These are phyloP conservation scores for Kappamyces sp. DNA, from an alignment of 192 early-diverging fungal species.

Conservation along the genomic window DNA sequence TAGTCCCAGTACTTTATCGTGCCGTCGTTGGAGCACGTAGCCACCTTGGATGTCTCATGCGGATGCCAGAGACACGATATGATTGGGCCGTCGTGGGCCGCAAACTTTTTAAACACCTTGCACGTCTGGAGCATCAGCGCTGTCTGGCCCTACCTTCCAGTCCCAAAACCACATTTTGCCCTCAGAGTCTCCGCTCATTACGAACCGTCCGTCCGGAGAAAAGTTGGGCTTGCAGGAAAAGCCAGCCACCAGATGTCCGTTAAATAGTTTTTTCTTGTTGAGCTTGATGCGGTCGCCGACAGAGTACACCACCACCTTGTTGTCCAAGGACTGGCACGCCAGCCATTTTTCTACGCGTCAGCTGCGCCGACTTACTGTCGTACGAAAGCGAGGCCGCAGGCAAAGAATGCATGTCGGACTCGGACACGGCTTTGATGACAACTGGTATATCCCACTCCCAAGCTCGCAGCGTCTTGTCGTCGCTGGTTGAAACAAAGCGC, in stretches of 20 bases:
- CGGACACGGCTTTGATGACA: conserved; percentile 95
- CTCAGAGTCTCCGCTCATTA: conserved; percentile 87
- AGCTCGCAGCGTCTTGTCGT: conserved; percentile 93
- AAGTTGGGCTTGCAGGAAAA: conserved; percentile 94
- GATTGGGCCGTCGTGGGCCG: conserved; percentile 87
- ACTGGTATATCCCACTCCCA: conserved; percentile 99
- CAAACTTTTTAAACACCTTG: conserved; percentile 77
- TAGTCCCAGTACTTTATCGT: conserved; percentile 65
- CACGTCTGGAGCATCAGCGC: conserved; percentile 36
- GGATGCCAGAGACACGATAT: conserved; percentile 95
- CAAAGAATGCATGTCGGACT: conserved; percentile 94
- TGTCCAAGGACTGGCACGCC: conserved; percentile 91
- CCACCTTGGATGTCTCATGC: conserved; percentile 84
- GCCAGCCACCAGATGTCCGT: conserved; percentile 90
- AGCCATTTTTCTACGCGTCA: conserved; percentile 76
- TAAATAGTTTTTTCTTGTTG: conserved; percentile 87
- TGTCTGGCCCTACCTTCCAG: conserved; percentile 56
- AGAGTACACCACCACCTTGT: conserved; percentile 88
- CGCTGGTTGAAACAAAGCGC: conserved; percentile 90
- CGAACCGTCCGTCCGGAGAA: conserved; percentile 82
- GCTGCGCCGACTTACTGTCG: conserved; percentile 55
- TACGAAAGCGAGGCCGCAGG: conserved; percentile 86
- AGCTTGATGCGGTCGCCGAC: conserved; percentile 78
- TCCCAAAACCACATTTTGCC: conserved; percentile 96
- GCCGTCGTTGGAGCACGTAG: conserved; percentile 93